These are phyloP conservation scores for Thielaviopsis musarum DNA, from an alignment of 2,329 filamentous ascomycete species.

Conservation along the genomic window DNA sequence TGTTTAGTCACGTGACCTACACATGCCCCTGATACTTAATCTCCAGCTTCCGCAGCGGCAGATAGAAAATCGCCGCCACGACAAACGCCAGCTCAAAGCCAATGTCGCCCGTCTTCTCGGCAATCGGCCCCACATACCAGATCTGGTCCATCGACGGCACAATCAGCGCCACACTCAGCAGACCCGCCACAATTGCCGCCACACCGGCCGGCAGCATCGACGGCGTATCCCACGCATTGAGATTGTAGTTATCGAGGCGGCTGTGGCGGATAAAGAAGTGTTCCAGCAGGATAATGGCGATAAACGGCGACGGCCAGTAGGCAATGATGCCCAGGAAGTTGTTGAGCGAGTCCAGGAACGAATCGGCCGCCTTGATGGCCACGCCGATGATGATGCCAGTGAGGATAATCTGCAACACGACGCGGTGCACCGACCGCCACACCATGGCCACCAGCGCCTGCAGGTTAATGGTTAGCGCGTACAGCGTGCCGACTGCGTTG, in stretches of 20 bases:
- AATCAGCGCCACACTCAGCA: constrained; percentile 27
- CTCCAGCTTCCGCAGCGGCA: constrained; percentile 26
- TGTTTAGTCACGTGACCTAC: background rate
- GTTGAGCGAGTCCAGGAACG: constrained; percentile 26
- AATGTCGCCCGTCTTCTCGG: constrained; percentile 35
- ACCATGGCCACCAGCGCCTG: constrained; percentile 24
- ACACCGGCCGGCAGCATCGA: constrained; percentile 24
- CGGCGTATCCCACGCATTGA: constrained; percentile 28
- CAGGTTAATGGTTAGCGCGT: constrained; percentile 23
- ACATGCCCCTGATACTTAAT: constrained; percentile 14
- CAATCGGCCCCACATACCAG: constrained; percentile 40
- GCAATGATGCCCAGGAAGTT: constrained; percentile 29
- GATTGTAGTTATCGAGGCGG: constrained; percentile 25
- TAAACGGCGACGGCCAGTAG: constrained; percentile 29
- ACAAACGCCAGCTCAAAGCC: constrained; percentile 43
- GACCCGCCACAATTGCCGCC: constrained; percentile 25
- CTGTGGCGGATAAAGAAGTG: constrained; percentile 25
- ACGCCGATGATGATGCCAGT: constrained; percentile 26
- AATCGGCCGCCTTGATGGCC: constrained; percentile 22
- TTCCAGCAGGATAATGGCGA: constrained; percentile 25
- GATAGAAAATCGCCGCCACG: constrained; percentile 24
- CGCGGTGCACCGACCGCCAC: constrained; percentile 23
- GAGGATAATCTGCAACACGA: constrained; percentile 24
- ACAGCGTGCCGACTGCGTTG: constrained; percentile 23
- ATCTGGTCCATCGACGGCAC: constrained; percentile 38